Evolutionary conservation across 2,329 filamentous ascomycete genomes (phyloP).

Genomic region (Monosporascus sp.): DNA sequence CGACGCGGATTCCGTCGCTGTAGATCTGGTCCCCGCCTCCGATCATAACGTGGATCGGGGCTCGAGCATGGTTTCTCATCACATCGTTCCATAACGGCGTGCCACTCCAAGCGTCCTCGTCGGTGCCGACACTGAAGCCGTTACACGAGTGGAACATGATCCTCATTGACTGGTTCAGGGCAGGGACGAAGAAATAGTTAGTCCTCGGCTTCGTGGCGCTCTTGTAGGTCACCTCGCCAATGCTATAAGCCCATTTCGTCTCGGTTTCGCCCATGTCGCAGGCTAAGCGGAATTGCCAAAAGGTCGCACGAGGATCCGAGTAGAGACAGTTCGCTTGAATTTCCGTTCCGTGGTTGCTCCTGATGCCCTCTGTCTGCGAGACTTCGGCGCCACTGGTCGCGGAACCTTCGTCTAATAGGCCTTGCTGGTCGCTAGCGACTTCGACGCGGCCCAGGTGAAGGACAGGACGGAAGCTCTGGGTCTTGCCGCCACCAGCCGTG

Average conservation of each 20-base stretch:
- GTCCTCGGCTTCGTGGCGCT: constrained; percentile 48
- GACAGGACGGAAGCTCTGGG: constrained; percentile 52
- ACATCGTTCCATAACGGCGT: constrained; percentile 96
- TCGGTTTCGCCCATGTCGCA: constrained; percentile 69
- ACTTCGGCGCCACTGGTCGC: constrained; percentile 24
- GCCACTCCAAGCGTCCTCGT: constrained; percentile 75
- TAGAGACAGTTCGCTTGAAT: constrained; percentile 56
- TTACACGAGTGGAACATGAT: constrained; percentile 99
- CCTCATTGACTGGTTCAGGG: constrained; percentile 81
- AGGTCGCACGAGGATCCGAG: constrained; percentile 67
- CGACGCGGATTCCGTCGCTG: constrained; percentile 85
- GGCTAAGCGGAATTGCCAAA: constrained; percentile 85
- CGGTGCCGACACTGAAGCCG: constrained; percentile 78
- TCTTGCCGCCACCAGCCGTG: constrained; percentile 62
- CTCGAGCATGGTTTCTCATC: constrained; percentile 68
- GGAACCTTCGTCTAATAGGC: constrained; percentile 22
- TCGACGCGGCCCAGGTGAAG: constrained; percentile 46
- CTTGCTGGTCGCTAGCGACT: constrained; percentile 17
- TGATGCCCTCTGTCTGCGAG: constrained; percentile 34
- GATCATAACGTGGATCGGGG: constrained; percentile 91
- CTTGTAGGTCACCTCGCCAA: constrained; percentile 60
- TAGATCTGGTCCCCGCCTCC: constrained; percentile 96
- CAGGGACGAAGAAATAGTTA: constrained; percentile 82
- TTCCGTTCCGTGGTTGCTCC: constrained; percentile 27
- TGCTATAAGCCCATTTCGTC: constrained; percentile 71